Base-by-base conservation (phyloP, 345 rosid species). In the Turritis glabra region DNA sequence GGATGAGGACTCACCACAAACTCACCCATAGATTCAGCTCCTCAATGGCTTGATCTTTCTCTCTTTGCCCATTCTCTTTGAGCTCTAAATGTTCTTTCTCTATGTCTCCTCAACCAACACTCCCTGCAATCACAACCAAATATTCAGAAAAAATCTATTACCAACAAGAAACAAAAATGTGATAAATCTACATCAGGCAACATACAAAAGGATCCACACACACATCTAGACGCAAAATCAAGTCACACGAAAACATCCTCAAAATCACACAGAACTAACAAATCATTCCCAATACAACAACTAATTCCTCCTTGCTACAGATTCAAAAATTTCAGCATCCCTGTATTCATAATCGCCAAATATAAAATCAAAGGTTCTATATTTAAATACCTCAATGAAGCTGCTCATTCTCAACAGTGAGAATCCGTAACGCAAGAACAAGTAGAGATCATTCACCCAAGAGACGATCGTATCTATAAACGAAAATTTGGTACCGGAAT, bases 31-130 rank as follows among this genome's bases (percentile, higher is more conserved):
- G 27, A 60, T 77, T 88, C 78, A 90, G 81, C 83, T 83, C 81
- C 82, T 82, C 85, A 61, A 87, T 60, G 14, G 88, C 83, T 76
- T 62, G 37, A 10, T 89, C 93, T 0, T 79, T 90, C 66, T 88
- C 94, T 12, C 89, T 82, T 61, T 91, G 91, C 78, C 86, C 74
- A 15, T 17, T 83, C 78, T 83, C 88, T 82, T 73, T 88, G 75
- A 89, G 82, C 76, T 84, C 86, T 26, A 84, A 56, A 81, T 91
- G 94, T 73, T 86, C 89, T 75, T 87, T 84, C 91, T 87, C 87
- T 74, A 91, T 3, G 91, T 85, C 85, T 91, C 96, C 74, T 82
- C 89, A 10, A 83, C 90, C 79, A 83, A 74, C 21, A 78, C 85
- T 76, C 81, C 84, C 98, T 93, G 80, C 71, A 80, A 48, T 37